phyloP scores from a whole-genome alignment of 2,329 filamentous ascomycete genomes.

The Cercospora sojina region DNA sequence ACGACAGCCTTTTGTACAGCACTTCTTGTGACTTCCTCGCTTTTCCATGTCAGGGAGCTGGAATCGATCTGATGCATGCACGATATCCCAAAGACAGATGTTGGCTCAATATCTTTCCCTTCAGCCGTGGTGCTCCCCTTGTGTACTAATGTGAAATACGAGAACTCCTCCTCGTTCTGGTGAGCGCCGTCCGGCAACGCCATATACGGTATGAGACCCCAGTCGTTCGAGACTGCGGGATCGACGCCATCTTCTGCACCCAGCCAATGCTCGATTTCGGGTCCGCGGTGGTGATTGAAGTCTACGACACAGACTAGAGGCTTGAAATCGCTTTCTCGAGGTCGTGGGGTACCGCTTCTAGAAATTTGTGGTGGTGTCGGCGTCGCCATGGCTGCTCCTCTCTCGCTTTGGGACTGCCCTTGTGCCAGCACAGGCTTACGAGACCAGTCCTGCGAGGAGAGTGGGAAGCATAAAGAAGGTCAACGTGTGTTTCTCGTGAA shows the following conservation, averaged over 20 bases:
- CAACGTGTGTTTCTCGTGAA: background rate
- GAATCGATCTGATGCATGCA: constrained; percentile 91
- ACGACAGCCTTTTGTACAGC: constrained; percentile 98
- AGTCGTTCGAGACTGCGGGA: constrained; percentile 80
- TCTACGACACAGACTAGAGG: constrained; percentile 54
- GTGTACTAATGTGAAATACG: constrained; percentile 80
- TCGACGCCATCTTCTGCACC: constrained; percentile 72
- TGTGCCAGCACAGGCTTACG: constrained; percentile 1
- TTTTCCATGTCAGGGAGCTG: constrained; percentile 70
- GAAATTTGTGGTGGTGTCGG: constrained; percentile 6
- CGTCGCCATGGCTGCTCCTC: constrained; percentile 7
- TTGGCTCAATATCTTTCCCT: constrained; percentile 35
- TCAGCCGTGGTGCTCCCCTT: constrained; percentile 44
- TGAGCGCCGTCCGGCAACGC: constrained; percentile 94
- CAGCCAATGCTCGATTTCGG: constrained; percentile 92
- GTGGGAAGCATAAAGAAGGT: background rate
- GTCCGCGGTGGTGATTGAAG: constrained; percentile 63
- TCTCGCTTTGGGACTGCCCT: background rate
- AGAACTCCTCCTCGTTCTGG: constrained; percentile 93
- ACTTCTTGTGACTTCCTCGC: constrained; percentile 88
- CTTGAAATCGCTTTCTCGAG: constrained; percentile 36
- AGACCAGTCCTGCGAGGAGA: background rate
- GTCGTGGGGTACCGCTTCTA: background rate
- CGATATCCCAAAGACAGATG: constrained; percentile 82
- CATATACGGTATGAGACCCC: constrained; percentile 93